Conservation (phyloP, 2,329 filamentous ascomycete genomes). For the Metarhizium rileyi region DNA sequence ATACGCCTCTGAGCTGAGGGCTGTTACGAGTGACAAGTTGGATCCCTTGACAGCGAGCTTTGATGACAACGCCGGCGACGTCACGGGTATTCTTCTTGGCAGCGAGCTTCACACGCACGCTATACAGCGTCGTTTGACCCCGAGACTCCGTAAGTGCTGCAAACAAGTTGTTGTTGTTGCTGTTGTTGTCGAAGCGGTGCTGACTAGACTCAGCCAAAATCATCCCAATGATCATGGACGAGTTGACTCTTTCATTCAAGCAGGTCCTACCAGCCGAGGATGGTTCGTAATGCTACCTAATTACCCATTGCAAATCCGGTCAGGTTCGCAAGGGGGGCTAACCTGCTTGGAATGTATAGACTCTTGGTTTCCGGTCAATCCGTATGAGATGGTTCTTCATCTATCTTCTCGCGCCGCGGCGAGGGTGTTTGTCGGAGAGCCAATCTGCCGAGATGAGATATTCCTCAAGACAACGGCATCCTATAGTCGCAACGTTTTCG, state of each 20-base stretch:
- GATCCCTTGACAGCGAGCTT: slow-evolving; percentile 11
- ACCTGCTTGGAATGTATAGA: neutral
- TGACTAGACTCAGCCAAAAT: slow-evolving; percentile 4
- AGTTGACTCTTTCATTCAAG: slow-evolving; percentile 7
- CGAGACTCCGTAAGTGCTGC: slow-evolving; percentile 8
- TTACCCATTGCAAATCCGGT: neutral
- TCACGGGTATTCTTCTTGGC: slow-evolving; percentile 8
- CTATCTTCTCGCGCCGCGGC: slow-evolving; percentile 9
- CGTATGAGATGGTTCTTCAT: slow-evolving; percentile 9
- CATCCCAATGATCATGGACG: slow-evolving; percentile 9
- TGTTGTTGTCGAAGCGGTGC: neutral
- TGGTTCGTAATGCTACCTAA: neutral
- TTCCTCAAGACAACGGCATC: slow-evolving; percentile 9
- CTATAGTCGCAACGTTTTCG: slow-evolving; percentile 10
- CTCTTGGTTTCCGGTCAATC: slow-evolving; percentile 5
- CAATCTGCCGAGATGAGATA: slow-evolving; percentile 8
- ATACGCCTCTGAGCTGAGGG: slow-evolving; percentile 8
- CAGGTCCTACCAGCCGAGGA: slow-evolving; percentile 2
- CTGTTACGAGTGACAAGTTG: slow-evolving; percentile 9
- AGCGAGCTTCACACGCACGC: slow-evolving; percentile 10
- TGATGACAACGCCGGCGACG: slow-evolving; percentile 10
- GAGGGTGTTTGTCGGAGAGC: slow-evolving; percentile 9
- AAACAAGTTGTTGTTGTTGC: too few relatives aligned
- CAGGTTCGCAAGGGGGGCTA: too few relatives aligned
- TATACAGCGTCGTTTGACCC: slow-evolving; percentile 8